Conservation (phyloP, 2,329 filamentous ascomycete genomes). For the Neurospora crassa region DNA sequence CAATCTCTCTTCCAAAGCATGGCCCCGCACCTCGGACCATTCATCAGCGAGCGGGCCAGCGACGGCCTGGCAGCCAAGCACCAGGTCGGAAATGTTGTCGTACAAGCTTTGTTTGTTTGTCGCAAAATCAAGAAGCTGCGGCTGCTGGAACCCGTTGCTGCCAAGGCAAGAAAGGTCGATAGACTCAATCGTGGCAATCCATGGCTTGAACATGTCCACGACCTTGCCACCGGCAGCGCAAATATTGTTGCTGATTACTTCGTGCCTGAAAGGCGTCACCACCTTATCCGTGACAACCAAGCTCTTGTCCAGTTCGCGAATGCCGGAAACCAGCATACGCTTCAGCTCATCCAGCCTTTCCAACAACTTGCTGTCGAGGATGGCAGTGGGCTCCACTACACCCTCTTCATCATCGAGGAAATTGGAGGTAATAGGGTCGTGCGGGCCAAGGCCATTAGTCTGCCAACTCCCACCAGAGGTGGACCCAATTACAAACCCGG, state of each 20-base stretch:
- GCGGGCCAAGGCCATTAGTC: constrained; percentile 54
- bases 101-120: constrained; percentile 89
- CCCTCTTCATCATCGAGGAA: constrained; percentile 79
- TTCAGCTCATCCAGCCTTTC: constrained; percentile 81
- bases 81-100: constrained; percentile 82
- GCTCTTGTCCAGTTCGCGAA: constrained; percentile 80
- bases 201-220: constrained; percentile 80
- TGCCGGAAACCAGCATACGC: constrained; percentile 72
- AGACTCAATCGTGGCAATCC: constrained; percentile 83
- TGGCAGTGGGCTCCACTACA: constrained; percentile 57
- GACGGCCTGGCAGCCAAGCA: constrained; percentile 83
- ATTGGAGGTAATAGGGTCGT: constrained; percentile 67
- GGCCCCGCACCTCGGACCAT: constrained; percentile 86
- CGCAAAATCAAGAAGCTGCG: constrained; percentile 78
- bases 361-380: constrained; percentile 67
- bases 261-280: constrained; percentile 68
- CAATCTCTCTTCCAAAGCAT: constrained; percentile 78
- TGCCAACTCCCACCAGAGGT: constrained; percentile 81
- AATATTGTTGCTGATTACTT: constrained; percentile 70
- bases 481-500: constrained; percentile 86
- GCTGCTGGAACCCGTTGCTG: constrained; percentile 63
- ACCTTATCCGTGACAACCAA: constrained; percentile 71
- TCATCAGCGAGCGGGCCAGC: constrained; percentile 87
- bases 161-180: constrained; percentile 77
- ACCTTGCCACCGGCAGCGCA: constrained; percentile 71